These are phyloP conservation scores for Penicillium sclerotiorum DNA, from an alignment of 2,329 filamentous ascomycete genomes.

Conservation along the genomic window DNA sequence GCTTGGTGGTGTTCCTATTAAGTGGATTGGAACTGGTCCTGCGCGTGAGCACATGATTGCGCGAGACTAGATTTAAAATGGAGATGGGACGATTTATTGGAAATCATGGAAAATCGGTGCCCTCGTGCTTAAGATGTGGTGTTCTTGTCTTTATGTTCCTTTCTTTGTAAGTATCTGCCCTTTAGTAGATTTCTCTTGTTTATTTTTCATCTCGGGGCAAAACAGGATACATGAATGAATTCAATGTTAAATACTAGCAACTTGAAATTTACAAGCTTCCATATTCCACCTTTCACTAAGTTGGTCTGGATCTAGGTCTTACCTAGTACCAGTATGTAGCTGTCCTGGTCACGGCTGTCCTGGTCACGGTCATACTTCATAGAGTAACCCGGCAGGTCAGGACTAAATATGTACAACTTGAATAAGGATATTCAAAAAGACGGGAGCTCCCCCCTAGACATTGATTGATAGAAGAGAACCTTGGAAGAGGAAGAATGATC, in stretches of 20 bases:
- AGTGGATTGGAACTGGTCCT: constrained; percentile 66
- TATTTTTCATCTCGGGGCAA: constrained; percentile 15
- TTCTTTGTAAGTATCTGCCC: constrained; percentile 17
- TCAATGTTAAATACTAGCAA: not conserved
- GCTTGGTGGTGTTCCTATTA: constrained; percentile 59
- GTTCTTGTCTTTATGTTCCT: not conserved
- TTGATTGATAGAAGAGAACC: too few relatives aligned
- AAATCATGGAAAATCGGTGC: too few relatives aligned
- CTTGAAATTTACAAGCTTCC: constrained; percentile 16
- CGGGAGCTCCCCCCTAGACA: too few relatives aligned
- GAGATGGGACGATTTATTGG: not conserved
- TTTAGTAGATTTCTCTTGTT: constrained; percentile 12
- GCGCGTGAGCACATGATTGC: constrained; percentile 64
- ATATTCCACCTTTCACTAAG: too few relatives aligned
- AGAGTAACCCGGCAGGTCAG: too few relatives aligned
- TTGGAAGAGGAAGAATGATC: too few relatives aligned
- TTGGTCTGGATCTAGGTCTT: too few relatives aligned
- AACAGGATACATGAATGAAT: constrained; percentile 23
- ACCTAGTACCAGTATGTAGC: too few relatives aligned
- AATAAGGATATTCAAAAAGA: too few relatives aligned
- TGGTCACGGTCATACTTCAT: too few relatives aligned
- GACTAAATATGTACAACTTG: too few relatives aligned
- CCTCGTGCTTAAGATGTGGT: not conserved
- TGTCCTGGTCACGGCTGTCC: too few relatives aligned
- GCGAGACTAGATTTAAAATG: constrained; percentile 33